Evolutionary conservation across 2,329 filamentous ascomycete genomes (phyloP), one percentile per base, ranked within the genome.

Genomic region (Microdochium bolleyi): DNA sequence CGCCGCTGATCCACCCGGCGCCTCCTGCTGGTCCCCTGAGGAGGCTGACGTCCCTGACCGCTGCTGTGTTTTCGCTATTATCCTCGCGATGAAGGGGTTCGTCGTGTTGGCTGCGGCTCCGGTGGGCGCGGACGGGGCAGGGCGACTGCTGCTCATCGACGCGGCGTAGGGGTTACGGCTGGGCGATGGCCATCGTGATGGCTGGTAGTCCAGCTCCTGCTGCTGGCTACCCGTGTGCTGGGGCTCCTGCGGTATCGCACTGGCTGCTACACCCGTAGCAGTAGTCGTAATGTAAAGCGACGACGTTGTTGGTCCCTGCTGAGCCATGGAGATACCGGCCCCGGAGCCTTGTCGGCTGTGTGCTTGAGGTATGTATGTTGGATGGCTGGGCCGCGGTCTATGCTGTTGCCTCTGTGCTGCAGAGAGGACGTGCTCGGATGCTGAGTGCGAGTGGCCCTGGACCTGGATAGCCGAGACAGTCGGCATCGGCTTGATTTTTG

Each of bases 401-500:
- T 38, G 34, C 5, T 30, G 27, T 11, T 30, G 27, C 27, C 11
- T 5, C 27, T 30, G 27, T 30, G n/a, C 34, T 14, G 34, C 7
- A 4, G 34, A 19, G 34, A 38, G 34, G 7, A 19, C 41, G n/a
- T 19, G 19, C 41, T 46, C 41, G 5, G 37, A 19, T 14, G 7
- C 22, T 7, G n/a, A 22, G 19, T 19, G 16, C 5, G 41, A 4
- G 41, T 46, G 19, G n/a, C 3, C 7, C 16, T 46, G 41, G n/a
- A 5, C 7, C 16, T 46, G 41, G 16, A 46, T 46, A 4, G 68
- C 70, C 14, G 73, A 68, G 50, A 78, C 74, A 1, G 73, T 76
- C 1, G 70, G 72, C 44, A 67, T 80, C 48, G 74, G 74, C 58
- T 73, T 75, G 1, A 73, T 72, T 0, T 73, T 80, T 16, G 19